Evolutionary conservation across 2,329 filamentous ascomycete genomes (phyloP), one percentile per base, ranked within the genome.

Genomic region (Phyllachora maydis): DNA sequence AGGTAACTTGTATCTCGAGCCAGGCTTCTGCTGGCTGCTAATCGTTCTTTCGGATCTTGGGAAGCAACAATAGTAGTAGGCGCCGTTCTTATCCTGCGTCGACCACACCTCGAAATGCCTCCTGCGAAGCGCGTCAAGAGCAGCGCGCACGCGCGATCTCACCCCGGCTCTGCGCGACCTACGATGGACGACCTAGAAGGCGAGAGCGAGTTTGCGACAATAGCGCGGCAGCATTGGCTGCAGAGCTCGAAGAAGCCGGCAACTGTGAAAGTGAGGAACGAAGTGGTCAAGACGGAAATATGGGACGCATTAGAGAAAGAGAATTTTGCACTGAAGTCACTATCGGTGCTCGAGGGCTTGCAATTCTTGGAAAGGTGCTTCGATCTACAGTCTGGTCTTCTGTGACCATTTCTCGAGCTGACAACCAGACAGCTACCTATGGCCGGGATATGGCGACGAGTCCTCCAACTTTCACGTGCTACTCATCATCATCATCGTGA

Each of bases 401-500:
- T n/a, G n/a, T n/a, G n/a, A n/a, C n/a, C n/a, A n/a, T n/a, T n/a
- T n/a, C n/a, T n/a, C n/a, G 16, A 5, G 26, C 42, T 48, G 28
- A 49, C 31, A 16, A 6, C 24, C 19, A 21, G 28, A 30, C 30
- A 78, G 79, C 41, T 95, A 91, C 42, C 61, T 98, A 14, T 98
- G 88, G 88, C 88, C 88, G 21, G 79, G 76, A 24, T 98, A 90
- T 44, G 70, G 65, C 8, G 78, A 91, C 32, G 71, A 88, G 38
- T 69, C 81, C 4, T 91, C 85, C 16, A 90, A 98, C 45, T 73
- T 82, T 39, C 85, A 98, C 45, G 74, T 93, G 25, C 56, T 95
- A 16, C 58, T 98, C 31, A 69, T 95, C 39, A 76, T 76, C 10
- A 49, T 93, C 31, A 71, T 98, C 38, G 65, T 77, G 32, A 91